Evolutionary conservation across 257 asterid genomes (phyloP), one percentile per base, ranked within the genome.

Genomic region (Nicotiana knightiana): DNA sequence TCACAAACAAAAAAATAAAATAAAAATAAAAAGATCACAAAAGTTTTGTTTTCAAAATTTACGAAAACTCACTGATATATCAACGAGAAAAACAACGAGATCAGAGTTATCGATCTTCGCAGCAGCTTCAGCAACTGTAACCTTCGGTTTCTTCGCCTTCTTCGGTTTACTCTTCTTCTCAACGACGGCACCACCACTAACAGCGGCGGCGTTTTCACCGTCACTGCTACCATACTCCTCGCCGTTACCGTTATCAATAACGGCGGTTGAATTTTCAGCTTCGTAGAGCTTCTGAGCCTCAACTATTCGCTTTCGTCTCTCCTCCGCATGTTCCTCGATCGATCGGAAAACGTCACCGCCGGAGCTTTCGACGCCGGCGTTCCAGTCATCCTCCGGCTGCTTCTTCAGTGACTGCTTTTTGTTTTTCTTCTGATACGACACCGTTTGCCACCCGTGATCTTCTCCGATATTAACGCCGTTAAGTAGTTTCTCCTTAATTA

Each of bases 111-210:
- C 87, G n/a, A 89, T 76, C 89, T 87, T 84, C 0, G 77, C 82
- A 4, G 91, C 90, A 16, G 91, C 91, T 48, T 89, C 90, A 26
- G 86, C 63, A 24, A 89, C 88, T 8, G 90, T 82, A 35, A 89
- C 84, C 84, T 87, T 89, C 18, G 86, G 85, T 81, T 89, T 89
- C 86, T 87, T 89, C 3, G 76, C 83, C 83, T 87, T 89, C 85
- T 87, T 83, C 11, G 79, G 71, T 84, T 86, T 84, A 16, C 35
- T 64, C 78, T 85, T 86, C 83, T 88, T 88, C 84, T 70, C 88
- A 67, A 58, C 84, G 26, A 28, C 85, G 54, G 61, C 81, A 16
- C 37, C 83, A 4, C 77, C 83, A 9, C 57, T 84, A 10, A 30
- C 83, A 0, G 57, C 83, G 0, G 35, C 81, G 4, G 21, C 81